A percentile compares a stretch with the other conserved stretches of the same genome.
Conservation (phyloP, 2,329 filamentous ascomycete genomes). For the Erysiphe neolycopersici region DNA sequence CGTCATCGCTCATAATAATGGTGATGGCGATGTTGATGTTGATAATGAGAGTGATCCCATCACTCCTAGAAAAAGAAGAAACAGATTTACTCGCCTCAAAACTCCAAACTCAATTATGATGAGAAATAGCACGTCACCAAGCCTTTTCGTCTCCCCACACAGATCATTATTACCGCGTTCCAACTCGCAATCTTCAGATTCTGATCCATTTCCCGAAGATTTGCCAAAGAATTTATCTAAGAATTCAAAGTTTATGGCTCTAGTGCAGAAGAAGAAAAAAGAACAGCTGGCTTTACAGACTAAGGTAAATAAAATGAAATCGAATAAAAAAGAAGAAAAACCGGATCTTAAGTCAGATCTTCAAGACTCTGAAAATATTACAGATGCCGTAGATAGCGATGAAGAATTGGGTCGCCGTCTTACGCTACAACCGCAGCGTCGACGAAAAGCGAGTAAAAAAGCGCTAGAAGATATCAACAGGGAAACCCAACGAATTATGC, state of each 20-base stretch:
- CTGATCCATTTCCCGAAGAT: conserved; percentile 5
- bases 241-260: conserved; percentile 38
- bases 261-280: conserved; percentile 46
- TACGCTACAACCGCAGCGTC: conserved; percentile 41
- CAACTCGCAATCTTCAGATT: conserved; percentile 6
- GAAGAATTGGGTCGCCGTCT: conserved; percentile 36
- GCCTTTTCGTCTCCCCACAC: conserved; percentile 18
- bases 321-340: conserved; percentile 11
- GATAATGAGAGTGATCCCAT: conserved; percentile 7
- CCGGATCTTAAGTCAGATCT: conserved; percentile 20
- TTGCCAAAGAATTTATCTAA: conserved; percentile 18
- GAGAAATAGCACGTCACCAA: conserved; percentile 7
- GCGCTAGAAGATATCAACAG: conserved; percentile 84
- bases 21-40: conserved; percentile 1
- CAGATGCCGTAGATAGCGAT: conserved; percentile 27
- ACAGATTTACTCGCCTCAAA: too few relatives aligned
- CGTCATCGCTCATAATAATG: too few relatives aligned
- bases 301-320: conserved; percentile 17
- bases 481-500: conserved; percentile 73
- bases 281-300: conserved; percentile 43
- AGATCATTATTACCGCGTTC: conserved; percentile 7
- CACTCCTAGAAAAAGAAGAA: conserved; percentile 8
- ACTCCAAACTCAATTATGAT: too few relatives aligned
- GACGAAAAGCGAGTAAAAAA: conserved; percentile 77
- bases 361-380: conserved; percentile 13